phyloP scores from a whole-genome alignment of 2,329 filamentous ascomycete genomes.

The Thielaviopsis musarum region DNA sequence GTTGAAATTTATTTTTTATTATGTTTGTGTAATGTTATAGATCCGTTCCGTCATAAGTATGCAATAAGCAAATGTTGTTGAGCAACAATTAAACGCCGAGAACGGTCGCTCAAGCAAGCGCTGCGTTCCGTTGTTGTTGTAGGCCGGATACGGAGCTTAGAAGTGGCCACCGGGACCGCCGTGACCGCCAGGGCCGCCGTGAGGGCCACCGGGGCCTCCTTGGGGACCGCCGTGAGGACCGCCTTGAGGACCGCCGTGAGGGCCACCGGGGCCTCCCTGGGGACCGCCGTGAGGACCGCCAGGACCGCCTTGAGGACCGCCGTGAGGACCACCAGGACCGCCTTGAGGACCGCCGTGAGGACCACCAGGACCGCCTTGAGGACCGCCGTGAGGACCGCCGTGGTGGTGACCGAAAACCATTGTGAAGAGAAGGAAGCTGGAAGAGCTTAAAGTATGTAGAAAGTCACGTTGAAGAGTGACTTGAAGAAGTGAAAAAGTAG shows the following conservation, averaged over 20 bases:
- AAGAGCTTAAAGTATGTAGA: neutral
- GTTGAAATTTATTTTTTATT: neutral
- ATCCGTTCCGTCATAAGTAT: neutral
- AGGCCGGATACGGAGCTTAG: neutral
- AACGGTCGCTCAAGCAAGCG: neutral
- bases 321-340: neutral
- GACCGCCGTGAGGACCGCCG: neutral
- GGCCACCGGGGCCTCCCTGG: conserved; percentile 3
- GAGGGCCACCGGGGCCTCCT: neutral
- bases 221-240: neutral
- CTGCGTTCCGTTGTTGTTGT: too few relatives aligned
- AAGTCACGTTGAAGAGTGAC: neutral
- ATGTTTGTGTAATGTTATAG: neutral
- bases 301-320: neutral
- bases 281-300: neutral
- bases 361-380: neutral
- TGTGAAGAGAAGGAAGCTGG: neutral
- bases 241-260: neutral
- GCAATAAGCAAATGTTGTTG: neutral
- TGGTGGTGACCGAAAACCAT: conserved; percentile 10
- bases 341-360: neutral
- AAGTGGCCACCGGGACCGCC: neutral
- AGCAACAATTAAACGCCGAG: neutral
- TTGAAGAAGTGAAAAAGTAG: neutral
- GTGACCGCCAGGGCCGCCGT: neutral